Evolutionary conservation across 371 early-diverging fungal genomes (phyloP), one percentile per base, ranked within the genome.

Genomic region (Mucor lusitanicus): DNA sequence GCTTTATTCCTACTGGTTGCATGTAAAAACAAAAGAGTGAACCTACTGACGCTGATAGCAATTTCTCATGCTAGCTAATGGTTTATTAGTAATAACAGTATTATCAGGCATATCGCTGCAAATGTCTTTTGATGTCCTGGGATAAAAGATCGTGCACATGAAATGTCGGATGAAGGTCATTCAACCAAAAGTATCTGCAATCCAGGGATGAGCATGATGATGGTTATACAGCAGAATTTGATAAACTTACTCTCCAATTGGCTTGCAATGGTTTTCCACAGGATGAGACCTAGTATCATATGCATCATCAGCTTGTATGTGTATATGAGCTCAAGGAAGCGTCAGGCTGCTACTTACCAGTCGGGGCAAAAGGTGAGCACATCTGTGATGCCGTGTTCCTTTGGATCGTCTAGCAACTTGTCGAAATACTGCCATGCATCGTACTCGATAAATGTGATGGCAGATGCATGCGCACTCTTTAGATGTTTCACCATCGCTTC

Each of bases 111-210:
- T 50, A 50, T 8, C 12, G 7, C 12, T 50, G 50, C 25, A 50
- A 50, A 50, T 23, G 23, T n/a, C 53, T 46, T 32, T 59, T 33
- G 27, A 78, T 40, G 27, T 68, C 69, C 61, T 77, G 28, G 17
- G 76, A 76, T 46, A 80, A 23, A n/a, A 69, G 23, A 48, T 67
- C 44, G 33, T 80, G 81, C 5, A 80, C 71, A 39, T 62, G 71
- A 56, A 59, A 72, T 1, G 81, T 80, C 11, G 81, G 81, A 67
- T 80, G 81, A 19, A 80, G 65, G 53, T 70, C 74, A 53, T 80
- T 77, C 4, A 65, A 53, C 81, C 81, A 80, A 64, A 80, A 78
- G 35, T 80, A 80, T 23, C 78, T 80, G 65, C 21, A 32, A 33
- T 46, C 48, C 40, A 50, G 46, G 35, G 44, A 44, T 27, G 11